Percentiles rank a stretch among this genome's conserved stretches.
These are phyloP conservation scores for Pseudodiploospora longispora DNA, from an alignment of 2,329 filamentous ascomycete species.

Conservation along the genomic window DNA sequence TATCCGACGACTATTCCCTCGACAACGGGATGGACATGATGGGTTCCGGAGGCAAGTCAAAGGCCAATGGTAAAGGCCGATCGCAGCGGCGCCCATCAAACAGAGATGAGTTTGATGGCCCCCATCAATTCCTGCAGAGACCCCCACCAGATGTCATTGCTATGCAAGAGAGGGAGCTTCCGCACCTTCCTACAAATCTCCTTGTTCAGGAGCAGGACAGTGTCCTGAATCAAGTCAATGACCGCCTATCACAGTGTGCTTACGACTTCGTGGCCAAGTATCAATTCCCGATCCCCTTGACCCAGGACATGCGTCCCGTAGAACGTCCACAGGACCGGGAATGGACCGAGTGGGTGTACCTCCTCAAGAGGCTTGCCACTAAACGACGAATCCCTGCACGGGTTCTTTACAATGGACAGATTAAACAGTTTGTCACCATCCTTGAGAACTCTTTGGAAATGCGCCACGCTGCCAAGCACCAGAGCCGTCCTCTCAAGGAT, in stretches of 20 bases:
- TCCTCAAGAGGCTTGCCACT: conserved; percentile 76
- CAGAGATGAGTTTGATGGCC: conserved; percentile 83
- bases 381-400: conserved; percentile 78
- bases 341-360: conserved; percentile 89
- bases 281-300: conserved; percentile 79
- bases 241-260: conserved; percentile 74
- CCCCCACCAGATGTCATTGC: conserved; percentile 64
- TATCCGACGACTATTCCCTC: conserved; percentile 55
- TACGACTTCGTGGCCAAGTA: conserved; percentile 90
- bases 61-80: conserved; percentile 38
- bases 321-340: conserved; percentile 69
- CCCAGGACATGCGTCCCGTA: conserved; percentile 71
- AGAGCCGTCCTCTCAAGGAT: conserved; percentile 76
- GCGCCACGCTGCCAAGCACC: conserved; percentile 76
- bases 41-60: conserved; percentile 34
- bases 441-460: conserved; percentile 84
- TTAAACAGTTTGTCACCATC: conserved; percentile 84
- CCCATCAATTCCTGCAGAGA: conserved; percentile 70
- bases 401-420: conserved; percentile 81
- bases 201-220: conserved; percentile 78
- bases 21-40: conserved; percentile 40
- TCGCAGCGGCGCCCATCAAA: conserved; percentile 66
- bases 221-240: conserved; percentile 73
- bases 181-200: conserved; percentile 74
- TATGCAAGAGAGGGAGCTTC: conserved; percentile 71